Base-by-base conservation (phyloP, 1,284 basidiomycete genomes). In the Cutaneotrichosporon sp. region DNA sequence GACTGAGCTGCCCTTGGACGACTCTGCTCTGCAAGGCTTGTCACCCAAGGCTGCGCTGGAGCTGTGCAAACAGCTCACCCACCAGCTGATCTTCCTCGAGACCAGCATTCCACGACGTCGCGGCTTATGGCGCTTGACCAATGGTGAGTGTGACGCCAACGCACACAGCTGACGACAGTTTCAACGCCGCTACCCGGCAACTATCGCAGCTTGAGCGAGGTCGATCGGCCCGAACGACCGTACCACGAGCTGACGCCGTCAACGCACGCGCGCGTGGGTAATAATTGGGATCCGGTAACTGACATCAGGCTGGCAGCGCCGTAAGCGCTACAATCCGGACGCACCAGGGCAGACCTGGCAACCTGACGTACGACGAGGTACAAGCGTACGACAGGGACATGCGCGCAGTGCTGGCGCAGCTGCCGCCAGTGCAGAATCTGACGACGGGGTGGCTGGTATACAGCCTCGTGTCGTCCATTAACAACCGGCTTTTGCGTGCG, bases 401-500 rank as follows among this genome's bases (percentile, higher is more conserved):
- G 18, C 43, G 43, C 33, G 18, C 12, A 13, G 43, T 33, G 30
- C 43, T 45, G 17, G 43, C 30, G 1, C 33, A 14, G 30, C 30
- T 45, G 3, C 43, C 43, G 17, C 43, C 43, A 8, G 30, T 33
- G 4, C 18, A 30, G n/a, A 20, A 30, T 9, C 30, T 45, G 18
- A 18, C 33, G 15, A 46, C 38, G 9, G 15, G 46, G 54, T 57
- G 60, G 60, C 56, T 59, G 60, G 51, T 62, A 34, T 23, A 52
- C 17, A 52, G 45, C 30, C n/a, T 62, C 8, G 35, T 33, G 18
- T 42, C 51, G 30, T 57, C 54, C 51, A 40, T 64, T 7, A 47
- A 57, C 52, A 61, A 64, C 42, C 58, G 62, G 4, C 30, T 64
- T 4, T 40, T 62, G 8, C 58, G 58, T 9, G 43, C 59, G 7